Evolutionary conservation across 2,329 filamentous ascomycete genomes (phyloP).

Genomic region (Nigrospora oryzae): DNA sequence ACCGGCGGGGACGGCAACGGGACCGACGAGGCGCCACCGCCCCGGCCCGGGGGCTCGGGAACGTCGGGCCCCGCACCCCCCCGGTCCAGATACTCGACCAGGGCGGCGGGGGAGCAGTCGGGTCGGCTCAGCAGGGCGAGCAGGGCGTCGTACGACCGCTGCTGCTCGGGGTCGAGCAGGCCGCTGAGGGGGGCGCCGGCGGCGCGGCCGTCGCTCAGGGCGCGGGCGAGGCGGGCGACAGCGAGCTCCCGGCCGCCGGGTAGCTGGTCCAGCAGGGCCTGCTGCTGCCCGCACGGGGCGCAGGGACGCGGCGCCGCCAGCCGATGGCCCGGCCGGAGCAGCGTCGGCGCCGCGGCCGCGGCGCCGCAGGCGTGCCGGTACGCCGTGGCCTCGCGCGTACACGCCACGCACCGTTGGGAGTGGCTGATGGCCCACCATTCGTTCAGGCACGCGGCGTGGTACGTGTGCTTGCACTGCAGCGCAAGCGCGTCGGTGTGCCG

Average conservation of each 20-base stretch:
- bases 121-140: no score
- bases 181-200: neutral
- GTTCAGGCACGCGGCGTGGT: neutral
- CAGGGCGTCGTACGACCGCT: no score
- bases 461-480: neutral
- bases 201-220: neutral
- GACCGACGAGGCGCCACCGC: no score
- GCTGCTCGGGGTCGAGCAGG: neutral
- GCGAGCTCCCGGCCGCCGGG: no score
- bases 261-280: neutral
- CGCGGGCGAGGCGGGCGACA: no score
- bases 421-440: neutral
- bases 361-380: neutral
- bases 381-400: neutral
- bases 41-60: no score
- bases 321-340: neutral
- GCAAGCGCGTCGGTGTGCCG: neutral
- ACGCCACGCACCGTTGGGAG: neutral
- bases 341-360: neutral
- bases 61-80: no score
- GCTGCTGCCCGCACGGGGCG: neutral
- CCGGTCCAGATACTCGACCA: no score
- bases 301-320: neutral
- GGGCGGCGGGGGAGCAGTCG: no score
- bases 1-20: no score